Evolutionary conservation across 495 filamentous ascomycete species (phyloP).

Genomic region (Neurospora sp.): DNA sequence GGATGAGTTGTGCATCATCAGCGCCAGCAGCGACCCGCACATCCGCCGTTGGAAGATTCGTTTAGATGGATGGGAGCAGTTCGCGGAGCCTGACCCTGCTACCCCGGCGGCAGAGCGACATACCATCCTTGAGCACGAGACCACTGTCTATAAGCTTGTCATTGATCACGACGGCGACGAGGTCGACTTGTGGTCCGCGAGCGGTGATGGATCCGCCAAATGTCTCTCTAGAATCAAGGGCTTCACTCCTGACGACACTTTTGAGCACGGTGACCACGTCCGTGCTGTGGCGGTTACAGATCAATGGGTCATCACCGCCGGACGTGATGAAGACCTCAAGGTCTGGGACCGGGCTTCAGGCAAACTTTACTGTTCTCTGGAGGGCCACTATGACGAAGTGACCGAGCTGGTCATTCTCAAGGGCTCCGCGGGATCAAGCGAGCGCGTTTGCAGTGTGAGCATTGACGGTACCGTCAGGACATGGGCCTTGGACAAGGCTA

Average conservation of each 20-base stretch:
- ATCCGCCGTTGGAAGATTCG: constrained; percentile 63
- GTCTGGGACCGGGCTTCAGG: constrained; percentile 74
- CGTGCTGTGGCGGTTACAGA: constrained; percentile 64
- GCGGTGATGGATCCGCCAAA: constrained; percentile 73
- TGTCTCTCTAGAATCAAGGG: constrained; percentile 55
- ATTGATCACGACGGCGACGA: constrained; percentile 50
- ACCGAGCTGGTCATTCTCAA: constrained; percentile 63
- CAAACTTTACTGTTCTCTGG: constrained; percentile 62
- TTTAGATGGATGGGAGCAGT: constrained; percentile 34
- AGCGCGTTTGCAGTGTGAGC: constrained; percentile 61
- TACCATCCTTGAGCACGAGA: constrained; percentile 74
- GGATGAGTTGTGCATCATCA: constrained; percentile 52
- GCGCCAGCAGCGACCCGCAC: constrained; percentile 74
- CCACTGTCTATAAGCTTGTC: constrained; percentile 69
- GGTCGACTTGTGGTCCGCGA: constrained; percentile 81
- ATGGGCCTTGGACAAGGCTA: constrained; percentile 61
- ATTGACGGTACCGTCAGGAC: constrained; percentile 82
- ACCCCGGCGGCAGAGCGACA: constrained; percentile 35
- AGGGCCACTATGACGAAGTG: constrained; percentile 88
- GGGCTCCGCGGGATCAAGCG: constrained; percentile 15
- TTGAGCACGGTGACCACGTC: constrained; percentile 82
- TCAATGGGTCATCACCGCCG: constrained; percentile 82
- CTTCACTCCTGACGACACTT: constrained; percentile 59
- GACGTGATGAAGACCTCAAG: constrained; percentile 82
- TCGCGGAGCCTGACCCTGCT: constrained; percentile 26